A percentile compares a stretch with the other conserved stretches of the same genome.
Conservation (phyloP, 148 eudicot genomes). For the Nyssa sinensis region DNA sequence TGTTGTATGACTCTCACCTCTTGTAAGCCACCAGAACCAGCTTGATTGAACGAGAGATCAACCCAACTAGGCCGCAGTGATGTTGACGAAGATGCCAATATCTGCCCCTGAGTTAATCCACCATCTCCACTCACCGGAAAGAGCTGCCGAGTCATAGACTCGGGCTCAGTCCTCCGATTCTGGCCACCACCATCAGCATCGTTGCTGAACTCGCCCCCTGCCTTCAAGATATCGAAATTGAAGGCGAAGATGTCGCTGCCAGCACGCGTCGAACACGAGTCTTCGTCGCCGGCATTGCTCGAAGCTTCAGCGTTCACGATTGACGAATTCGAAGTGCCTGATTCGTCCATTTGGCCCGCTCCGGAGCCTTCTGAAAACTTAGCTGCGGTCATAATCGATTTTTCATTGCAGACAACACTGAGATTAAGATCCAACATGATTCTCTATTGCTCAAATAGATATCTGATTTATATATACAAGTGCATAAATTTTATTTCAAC, state of each 20-base stretch:
- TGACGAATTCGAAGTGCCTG: slow-evolving; percentile 42
- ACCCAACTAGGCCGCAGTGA: slow-evolving; percentile 6
- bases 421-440: slow-evolving; percentile 22
- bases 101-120: slow-evolving; percentile 2
- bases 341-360: slow-evolving; percentile 25
- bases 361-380: neutral
- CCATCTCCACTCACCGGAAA: slow-evolving; percentile 35
- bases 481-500: neutral
- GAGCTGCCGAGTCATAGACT: slow-evolving; percentile 42
- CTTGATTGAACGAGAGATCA: slow-evolving; percentile 31
- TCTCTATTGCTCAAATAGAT: neutral
- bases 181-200: slow-evolving; percentile 3
- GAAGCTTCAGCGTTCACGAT: slow-evolving; percentile 35
- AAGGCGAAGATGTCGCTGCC: slow-evolving; percentile 21
- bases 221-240: slow-evolving; percentile 40
- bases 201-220: slow-evolving; percentile 4
- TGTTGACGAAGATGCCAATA: slow-evolving; percentile 7
- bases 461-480: neutral
- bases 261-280: slow-evolving; percentile 34
- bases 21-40: slow-evolving; percentile 14
- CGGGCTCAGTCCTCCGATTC: slow-evolving; percentile 8
- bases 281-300: slow-evolving; percentile 40
- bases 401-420: slow-evolving; percentile 2
- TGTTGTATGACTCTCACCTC: slow-evolving; percentile 22
- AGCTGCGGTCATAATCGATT: neutral